Evolutionary conservation across 2,329 filamentous ascomycete genomes (phyloP), one percentile per base, ranked within the genome.

Genomic region (Penicillium sp.): DNA sequence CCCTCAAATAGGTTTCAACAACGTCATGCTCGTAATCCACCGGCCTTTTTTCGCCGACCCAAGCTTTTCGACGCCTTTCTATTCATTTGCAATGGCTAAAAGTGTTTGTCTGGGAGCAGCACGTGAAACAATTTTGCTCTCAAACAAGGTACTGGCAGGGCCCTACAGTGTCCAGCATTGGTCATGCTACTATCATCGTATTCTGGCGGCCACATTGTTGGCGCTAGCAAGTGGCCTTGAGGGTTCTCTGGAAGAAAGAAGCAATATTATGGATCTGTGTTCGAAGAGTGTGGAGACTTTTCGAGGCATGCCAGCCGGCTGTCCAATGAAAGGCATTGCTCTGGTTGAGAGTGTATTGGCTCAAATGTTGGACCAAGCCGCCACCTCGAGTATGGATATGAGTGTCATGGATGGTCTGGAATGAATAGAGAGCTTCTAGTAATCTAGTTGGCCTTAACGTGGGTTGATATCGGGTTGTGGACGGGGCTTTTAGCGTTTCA

Each of bases 1-100:
- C 28, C 11, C 7, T 39, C 16, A 21, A 18, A 10, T 33, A 56
- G 50, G 51, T 7, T 56, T 56, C 28, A 56, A 56, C 28, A 50
- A 50, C 43, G 46, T 53, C 19, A 56, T 56, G 54, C 46, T 53
- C 3, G 28, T 53, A 19, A 42, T 53, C 46, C 54, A 56, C 31
- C 54, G 49, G 10, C 53, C 48, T 2, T 55, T 55, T 36, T 52
- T 55, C 21, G 19, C 49, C 26, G 10, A 45, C 21, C 11, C 21
- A 26, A 48, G 5, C 11, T 48, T 55, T 18, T 55, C 48, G 28
- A 55, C 48, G 18, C 53, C 53, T 19, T 55, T 55, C 11, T 55
- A 55, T 36, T 47, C 53, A 2, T 55, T 44, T 34, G n/a, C 8
- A n/a, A 49, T 52, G 45, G 51, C 51, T 26, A 40, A 18, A 19